Evolutionary conservation across 768 basidiomycete species (phyloP).

Genomic region (Candolleomyces aberdarensis): DNA sequence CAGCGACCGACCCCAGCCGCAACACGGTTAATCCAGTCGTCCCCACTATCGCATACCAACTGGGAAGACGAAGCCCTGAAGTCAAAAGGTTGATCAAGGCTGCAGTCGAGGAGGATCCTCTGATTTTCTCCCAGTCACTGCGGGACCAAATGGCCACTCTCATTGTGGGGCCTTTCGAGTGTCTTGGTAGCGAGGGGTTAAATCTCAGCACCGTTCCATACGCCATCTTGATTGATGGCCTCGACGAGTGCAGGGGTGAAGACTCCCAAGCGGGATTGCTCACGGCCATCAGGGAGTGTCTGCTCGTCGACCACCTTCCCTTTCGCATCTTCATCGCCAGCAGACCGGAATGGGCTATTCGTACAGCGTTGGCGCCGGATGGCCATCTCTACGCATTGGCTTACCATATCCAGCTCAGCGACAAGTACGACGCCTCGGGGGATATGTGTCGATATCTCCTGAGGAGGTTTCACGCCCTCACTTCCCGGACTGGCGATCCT

Average conservation of each 20-base stretch:
- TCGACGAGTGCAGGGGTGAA: too few species aligned
- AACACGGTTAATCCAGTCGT: slow-evolving; percentile 6
- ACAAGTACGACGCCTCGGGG: neutral
- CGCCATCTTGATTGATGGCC: too few species aligned
- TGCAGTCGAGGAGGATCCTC: neutral
- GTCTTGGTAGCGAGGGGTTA: too few species aligned
- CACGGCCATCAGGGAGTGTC: neutral
- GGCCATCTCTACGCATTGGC: neutral
- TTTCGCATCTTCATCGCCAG: neutral
- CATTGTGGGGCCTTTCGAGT: neutral
- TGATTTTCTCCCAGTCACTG: neutral
- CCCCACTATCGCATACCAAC: slow-evolving; percentile 10
- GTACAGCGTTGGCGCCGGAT: too few species aligned
- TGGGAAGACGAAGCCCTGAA: neutral
- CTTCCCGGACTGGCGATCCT: neutral
- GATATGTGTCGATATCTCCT: slow-evolving; percentile 1
- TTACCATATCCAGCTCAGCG: neutral
- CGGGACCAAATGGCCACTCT: slow-evolving; percentile 5
- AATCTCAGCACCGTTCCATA: neutral
- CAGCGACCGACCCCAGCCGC: neutral
- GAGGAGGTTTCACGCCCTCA: neutral
- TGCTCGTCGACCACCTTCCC: neutral
- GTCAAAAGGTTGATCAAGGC: neutral
- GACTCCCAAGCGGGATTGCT: neutral
- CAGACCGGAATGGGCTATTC: neutral